Evolutionary conservation across 768 basidiomycete species (phyloP), one percentile per base, ranked within the genome.

Genomic region (Termitomyces sp.): DNA sequence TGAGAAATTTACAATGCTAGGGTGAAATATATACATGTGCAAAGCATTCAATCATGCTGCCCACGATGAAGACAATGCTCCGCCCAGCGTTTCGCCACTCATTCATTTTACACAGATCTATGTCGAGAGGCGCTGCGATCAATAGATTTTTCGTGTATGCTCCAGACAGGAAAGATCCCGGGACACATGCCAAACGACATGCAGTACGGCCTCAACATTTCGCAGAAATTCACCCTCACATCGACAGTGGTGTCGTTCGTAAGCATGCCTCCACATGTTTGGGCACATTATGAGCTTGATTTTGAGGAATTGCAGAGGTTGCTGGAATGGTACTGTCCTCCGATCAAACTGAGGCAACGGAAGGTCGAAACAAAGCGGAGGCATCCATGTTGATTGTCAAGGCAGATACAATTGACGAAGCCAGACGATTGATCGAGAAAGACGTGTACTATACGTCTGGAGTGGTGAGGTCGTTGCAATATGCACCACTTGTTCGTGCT

Each of bases 311-410:
- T 44, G 33, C 59, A 83, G 81, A 76, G 63, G 66, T 84, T 44
- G 82, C 72, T 0, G 84, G 84, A 20, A 79, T 79, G 39, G 53
- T 82, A 53, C 64, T 80, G 24, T 75, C 77, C 4, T 77, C 81
- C 3, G 78, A 80, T 55, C 73, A 73, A n/a, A 66, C 69, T 41
- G 68, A 71, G 15, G 66, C 66, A 20, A 69, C 68, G 8, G 64
- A 65, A 2, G 69, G 65, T 15, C 64, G 74, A 36, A 75, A 69
- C 65, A 78, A 77, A 59, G 71, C 82, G 46, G 68, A 78, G 20
- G 85, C 82, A 28, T 86, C 84, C 0, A 59, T 77, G 45, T 58
- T 87, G 33, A 72, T 86, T 34, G 72, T 76, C 51, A 75, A 83
- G 63, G 80, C 79, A 0, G 77, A 79, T 56, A 81, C 71, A n/a